A percentile compares a stretch with the other conserved stretches of the same genome.
Conservation (phyloP, 768 basidiomycete genomes). For the Gyrodon lividus region DNA sequence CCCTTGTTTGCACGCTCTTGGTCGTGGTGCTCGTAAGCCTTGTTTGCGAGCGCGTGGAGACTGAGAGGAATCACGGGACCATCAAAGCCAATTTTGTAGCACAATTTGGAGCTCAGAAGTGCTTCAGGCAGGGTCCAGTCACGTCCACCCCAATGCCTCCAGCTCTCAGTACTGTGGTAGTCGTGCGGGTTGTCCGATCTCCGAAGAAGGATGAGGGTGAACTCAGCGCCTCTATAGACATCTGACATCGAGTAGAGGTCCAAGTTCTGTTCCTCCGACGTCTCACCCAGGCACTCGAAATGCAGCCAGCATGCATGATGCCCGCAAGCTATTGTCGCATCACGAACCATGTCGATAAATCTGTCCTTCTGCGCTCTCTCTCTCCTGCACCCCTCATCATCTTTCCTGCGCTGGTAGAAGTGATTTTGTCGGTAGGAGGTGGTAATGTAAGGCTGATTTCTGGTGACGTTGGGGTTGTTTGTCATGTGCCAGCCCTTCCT, state of each 20-base stretch:
- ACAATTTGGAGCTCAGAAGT: constrained; percentile 8
- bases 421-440: constrained; percentile 16
- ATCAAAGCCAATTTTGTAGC: constrained; percentile 7
- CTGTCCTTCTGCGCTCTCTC: constrained; percentile 1
- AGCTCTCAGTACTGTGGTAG: constrained; percentile 1
- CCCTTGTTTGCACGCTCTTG: constrained; percentile 17
- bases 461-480: constrained; percentile 2
- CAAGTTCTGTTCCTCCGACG: constrained; percentile 11
- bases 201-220: constrained; percentile 14
- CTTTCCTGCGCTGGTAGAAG: constrained; percentile 5
- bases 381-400: neutral
- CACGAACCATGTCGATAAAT: constrained; percentile 11
- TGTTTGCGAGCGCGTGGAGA: constrained; percentile 9
- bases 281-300: constrained; percentile 16
- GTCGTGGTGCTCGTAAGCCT: constrained; percentile 12
- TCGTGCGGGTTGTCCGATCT: neutral
- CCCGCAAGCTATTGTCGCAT: neutral
- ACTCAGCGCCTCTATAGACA: constrained; percentile 12
- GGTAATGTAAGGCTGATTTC: constrained; percentile 8
- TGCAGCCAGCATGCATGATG: constrained; percentile 19
- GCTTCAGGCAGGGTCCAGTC: constrained; percentile 19
- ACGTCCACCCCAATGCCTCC: constrained; percentile 18
- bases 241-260: constrained; percentile 21
- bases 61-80: neutral
- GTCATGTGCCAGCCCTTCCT: constrained; percentile 3